Percentiles rank a stretch among this genome's conserved stretches.
phyloP scores from a whole-genome alignment of 139 green algal genomes.

The Auxenochlorella protothecoides region DNA sequence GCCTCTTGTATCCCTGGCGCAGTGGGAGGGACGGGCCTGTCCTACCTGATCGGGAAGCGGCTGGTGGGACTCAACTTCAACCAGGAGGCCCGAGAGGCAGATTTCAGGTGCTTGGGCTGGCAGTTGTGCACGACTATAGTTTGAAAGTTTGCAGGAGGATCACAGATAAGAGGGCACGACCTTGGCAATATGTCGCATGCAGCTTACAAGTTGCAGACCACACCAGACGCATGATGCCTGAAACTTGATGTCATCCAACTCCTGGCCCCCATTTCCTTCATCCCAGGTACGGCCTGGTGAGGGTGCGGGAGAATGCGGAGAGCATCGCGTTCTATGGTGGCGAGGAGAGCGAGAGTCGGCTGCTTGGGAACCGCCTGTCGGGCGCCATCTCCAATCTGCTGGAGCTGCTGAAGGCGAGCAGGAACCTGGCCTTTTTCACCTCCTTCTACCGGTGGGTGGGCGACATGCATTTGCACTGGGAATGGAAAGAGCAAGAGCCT shows the following conservation, averaged over 20 bases:
- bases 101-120: constrained; percentile 40
- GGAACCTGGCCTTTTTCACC: constrained; percentile 98
- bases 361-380: constrained; percentile 45
- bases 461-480: not conserved
- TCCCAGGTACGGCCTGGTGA: constrained; percentile 69
- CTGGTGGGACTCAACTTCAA: constrained; percentile 94
- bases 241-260: no score
- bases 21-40: constrained; percentile 77
- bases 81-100: constrained; percentile 88
- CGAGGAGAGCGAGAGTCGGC: constrained; percentile 38
- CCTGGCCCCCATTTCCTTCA: not conserved
- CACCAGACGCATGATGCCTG: no score
- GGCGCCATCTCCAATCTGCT: constrained; percentile 67
- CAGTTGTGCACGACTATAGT: not conserved
- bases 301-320: constrained; percentile 91
- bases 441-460: constrained; percentile 66
- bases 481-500: no score
- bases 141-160: no score
- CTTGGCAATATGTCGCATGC: no score
- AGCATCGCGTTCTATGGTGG: constrained; percentile 89
- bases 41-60: constrained; percentile 47
- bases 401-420: constrained; percentile 60
- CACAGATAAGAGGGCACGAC: no score
- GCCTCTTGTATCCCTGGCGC: not conserved
- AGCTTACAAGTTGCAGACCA: no score